phyloP scores from a whole-genome alignment of 768 basidiomycete genomes.

The Austroboletus festivus region DNA sequence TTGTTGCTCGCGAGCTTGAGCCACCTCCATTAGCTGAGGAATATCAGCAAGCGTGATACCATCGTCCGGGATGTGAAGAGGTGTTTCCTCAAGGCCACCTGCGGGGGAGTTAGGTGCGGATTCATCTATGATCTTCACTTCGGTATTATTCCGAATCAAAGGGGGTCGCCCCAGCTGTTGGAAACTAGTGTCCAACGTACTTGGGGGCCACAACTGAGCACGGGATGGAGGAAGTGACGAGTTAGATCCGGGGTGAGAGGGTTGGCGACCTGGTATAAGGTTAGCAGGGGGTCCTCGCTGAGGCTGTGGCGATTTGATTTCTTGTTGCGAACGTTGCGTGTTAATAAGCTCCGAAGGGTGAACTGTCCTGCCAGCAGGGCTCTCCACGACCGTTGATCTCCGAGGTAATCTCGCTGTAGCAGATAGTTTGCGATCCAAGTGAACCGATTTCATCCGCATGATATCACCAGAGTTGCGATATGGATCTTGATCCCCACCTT shows the following conservation, averaged over 20 bases:
- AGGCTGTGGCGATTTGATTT: constrained; percentile 37
- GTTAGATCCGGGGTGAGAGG: constrained; percentile 30
- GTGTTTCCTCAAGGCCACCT: constrained; percentile 42
- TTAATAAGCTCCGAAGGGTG: constrained; percentile 62
- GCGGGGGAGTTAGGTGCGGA: constrained; percentile 70
- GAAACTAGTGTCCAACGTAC: constrained; percentile 34
- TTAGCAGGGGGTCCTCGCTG: constrained; percentile 38
- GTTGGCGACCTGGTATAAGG: constrained; percentile 35
- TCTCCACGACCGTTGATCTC: constrained; percentile 93
- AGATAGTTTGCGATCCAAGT: constrained; percentile 92
- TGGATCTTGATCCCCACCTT: constrained; percentile 55
- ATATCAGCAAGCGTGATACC: constrained; percentile 93
- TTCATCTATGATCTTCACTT: constrained; percentile 87
- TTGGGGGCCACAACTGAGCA: constrained; percentile 40
- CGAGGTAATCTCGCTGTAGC: constrained; percentile 90
- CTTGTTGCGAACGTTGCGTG: constrained; percentile 46
- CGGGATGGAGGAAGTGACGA: constrained; percentile 34
- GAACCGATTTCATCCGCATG: constrained; percentile 91
- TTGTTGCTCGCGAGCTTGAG: constrained; percentile 84
- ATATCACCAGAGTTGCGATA: constrained; percentile 88
- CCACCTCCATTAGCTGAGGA: constrained; percentile 87
- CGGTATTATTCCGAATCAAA: constrained; percentile 76
- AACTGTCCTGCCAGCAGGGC: constrained; percentile 84
- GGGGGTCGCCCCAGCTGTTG: constrained; percentile 58
- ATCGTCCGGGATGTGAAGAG: constrained; percentile 54